Evolutionary conservation across 2,329 filamentous ascomycete species (phyloP), one percentile per base, ranked within the genome.

Genomic region (Exserohilum rostratum): DNA sequence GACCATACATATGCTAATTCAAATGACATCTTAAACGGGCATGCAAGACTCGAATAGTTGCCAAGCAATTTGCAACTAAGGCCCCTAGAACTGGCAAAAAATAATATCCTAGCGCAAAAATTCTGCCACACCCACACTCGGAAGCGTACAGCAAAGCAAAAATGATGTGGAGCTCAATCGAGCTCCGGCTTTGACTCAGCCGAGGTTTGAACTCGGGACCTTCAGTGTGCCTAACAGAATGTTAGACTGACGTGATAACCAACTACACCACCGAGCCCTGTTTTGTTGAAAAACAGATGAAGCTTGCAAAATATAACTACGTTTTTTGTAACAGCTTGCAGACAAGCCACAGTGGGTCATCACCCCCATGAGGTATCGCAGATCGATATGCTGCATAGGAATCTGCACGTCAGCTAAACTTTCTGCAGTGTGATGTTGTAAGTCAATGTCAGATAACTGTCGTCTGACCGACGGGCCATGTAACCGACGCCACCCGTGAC

Each of bases 191-290:
- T 46, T 46, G 43, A 57, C 58, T 62, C 57, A 58, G 53, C 59
- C 48, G 57, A 60, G 59, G 58, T 55, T 62, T 59, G 59, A 62
- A 62, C 59, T 60, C 57, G 48, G 58, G 34, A 46, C 52, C 52
- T 54, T 54, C 52, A 54, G 52, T 54, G 51, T 52, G 31, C 29
- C 37, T 46, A 54, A 44, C 47, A 22, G 31, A 5, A n/a, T 77
- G 75, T 77, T 77, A 77, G 74, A 77, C 75, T 76, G 69, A 77
- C 73, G 75, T 77, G 74, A 77, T 77, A 76, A 77, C 74, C 75
- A 76, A 76, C 76, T 78, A 77, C 75, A 78, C 75, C 71, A 74
- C 54, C 67, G 63, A 69, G 60, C 68, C 68, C 50, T 47, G 37
- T 48, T 45, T 40, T 52, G 33, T 40, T 52, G 27, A 22, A 42